These are phyloP conservation scores for Symmetrospora coprosmae DNA, from an alignment of 768 basidiomycete genomes.

Conservation along the genomic window DNA sequence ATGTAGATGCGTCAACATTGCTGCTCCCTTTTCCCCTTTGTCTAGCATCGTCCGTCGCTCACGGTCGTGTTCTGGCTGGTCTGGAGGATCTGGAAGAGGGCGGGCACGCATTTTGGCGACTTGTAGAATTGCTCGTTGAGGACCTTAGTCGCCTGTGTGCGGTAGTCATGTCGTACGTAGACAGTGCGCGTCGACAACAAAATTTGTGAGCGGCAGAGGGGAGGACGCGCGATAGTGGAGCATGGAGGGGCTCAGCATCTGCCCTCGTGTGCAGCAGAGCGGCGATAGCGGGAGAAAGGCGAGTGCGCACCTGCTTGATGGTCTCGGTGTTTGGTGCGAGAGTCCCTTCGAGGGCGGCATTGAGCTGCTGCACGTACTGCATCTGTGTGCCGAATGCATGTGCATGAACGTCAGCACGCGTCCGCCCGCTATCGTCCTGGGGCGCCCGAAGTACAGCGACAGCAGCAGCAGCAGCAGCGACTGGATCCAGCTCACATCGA, in stretches of 20 bases:
- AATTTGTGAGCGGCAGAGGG: too few relatives aligned
- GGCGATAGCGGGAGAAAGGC: constrained; percentile 26
- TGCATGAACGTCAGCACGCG: neutral
- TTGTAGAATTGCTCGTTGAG: constrained; percentile 90
- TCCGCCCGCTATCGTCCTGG: too few relatives aligned
- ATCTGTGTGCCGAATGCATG: constrained; percentile 34
- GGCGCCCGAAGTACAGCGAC: too few relatives aligned
- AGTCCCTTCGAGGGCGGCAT: constrained; percentile 70
- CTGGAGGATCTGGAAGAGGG: constrained; percentile 56
- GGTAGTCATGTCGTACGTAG: neutral
- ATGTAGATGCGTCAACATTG: neutral
- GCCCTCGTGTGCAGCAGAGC: too few relatives aligned
- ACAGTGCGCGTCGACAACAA: neutral
- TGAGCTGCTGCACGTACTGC: constrained; percentile 59
- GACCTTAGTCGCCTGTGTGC: constrained; percentile 63
- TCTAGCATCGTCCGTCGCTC: neutral
- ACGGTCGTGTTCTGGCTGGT: neutral
- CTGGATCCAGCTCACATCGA: too few relatives aligned
- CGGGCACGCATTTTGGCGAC: constrained; percentile 74
- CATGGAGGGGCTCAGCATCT: too few relatives aligned
- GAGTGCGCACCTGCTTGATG: constrained; percentile 64
- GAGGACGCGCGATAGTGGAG: too few relatives aligned
- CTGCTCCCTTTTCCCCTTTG: neutral
- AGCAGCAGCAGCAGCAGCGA: too few relatives aligned
- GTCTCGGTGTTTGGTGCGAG: constrained; percentile 74